phyloP scores from a whole-genome alignment of 2,329 filamentous ascomycete species.

The Corinectria fuckeliana region DNA sequence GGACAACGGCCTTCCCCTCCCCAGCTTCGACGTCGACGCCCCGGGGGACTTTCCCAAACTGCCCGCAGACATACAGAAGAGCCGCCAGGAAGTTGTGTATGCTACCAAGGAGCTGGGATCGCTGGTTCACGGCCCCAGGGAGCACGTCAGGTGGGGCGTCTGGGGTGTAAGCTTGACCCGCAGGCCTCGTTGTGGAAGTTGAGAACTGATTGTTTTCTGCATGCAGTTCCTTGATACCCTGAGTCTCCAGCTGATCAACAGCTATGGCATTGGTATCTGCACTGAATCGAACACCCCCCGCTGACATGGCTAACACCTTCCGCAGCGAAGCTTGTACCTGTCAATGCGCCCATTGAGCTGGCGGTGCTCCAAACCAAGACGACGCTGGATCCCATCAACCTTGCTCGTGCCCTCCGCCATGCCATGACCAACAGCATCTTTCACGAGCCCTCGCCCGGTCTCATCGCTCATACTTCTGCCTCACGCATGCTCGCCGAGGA shows the following conservation, averaged over 20 bases:
- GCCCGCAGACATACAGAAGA: conserved; percentile 52
- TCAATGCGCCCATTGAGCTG: conserved; percentile 52
- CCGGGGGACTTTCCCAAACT: conserved; percentile 55
- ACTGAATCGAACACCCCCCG: neutral
- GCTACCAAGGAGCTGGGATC: conserved; percentile 56
- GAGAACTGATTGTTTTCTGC: conserved; percentile 20
- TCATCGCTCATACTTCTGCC: conserved; percentile 61
- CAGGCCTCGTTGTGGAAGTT: neutral
- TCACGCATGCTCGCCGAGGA: conserved; percentile 60
- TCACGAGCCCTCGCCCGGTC: conserved; percentile 55
- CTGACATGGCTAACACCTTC: neutral
- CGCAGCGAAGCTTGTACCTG: conserved; percentile 58
- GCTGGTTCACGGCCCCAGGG: conserved; percentile 57
- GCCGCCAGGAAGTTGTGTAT: conserved; percentile 54
- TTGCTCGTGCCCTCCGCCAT: conserved; percentile 59
- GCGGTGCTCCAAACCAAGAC: conserved; percentile 54
- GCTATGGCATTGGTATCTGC: conserved; percentile 55
- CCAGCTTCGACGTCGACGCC: conserved; percentile 53
- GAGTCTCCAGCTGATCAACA: conserved; percentile 57
- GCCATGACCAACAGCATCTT: conserved; percentile 66
- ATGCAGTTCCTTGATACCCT: conserved; percentile 56
- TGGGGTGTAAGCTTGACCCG: conserved; percentile 53
- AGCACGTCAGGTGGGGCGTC: conserved; percentile 58
- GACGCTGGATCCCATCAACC: conserved; percentile 54
- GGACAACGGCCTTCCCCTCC: conserved; percentile 48